These are phyloP conservation scores for Quercus variabilis DNA, from an alignment of 306 rosid species.

Conservation along the genomic window DNA sequence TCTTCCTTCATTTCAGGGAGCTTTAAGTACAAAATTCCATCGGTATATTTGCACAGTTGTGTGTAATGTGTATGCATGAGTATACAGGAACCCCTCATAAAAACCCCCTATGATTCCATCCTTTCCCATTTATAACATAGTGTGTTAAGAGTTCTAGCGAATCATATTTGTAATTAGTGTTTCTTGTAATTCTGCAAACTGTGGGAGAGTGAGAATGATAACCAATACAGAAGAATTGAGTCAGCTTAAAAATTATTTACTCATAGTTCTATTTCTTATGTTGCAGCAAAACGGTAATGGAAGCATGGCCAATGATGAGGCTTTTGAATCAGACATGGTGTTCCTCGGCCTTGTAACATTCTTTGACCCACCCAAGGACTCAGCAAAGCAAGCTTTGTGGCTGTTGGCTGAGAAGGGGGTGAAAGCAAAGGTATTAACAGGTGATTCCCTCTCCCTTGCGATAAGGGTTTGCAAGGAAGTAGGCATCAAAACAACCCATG, in stretches of 20 bases:
- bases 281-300: constrained; percentile 29
- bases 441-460: constrained; percentile 69
- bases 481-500: constrained; percentile 67
- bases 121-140: no score
- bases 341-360: constrained; percentile 80
- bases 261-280: neutral
- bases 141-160: neutral
- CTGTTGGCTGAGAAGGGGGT: constrained; percentile 79
- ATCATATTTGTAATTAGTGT: neutral
- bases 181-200: neutral
- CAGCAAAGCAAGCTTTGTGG: constrained; percentile 83
- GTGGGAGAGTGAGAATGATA: neutral
- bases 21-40: neutral
- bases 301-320: constrained; percentile 22
- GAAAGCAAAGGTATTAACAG: constrained; percentile 76
- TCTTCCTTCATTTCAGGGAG: neutral
- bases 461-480: constrained; percentile 76
- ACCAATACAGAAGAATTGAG: neutral
- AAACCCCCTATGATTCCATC: neutral
- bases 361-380: constrained; percentile 84
- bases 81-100: neutral
- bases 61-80: neutral
- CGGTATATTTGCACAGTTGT: neutral
- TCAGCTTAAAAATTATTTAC: neutral
- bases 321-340: constrained; percentile 62